phyloP scores from a whole-genome alignment of 1,284 basidiomycete genomes.

The Caloboletus firmus region DNA sequence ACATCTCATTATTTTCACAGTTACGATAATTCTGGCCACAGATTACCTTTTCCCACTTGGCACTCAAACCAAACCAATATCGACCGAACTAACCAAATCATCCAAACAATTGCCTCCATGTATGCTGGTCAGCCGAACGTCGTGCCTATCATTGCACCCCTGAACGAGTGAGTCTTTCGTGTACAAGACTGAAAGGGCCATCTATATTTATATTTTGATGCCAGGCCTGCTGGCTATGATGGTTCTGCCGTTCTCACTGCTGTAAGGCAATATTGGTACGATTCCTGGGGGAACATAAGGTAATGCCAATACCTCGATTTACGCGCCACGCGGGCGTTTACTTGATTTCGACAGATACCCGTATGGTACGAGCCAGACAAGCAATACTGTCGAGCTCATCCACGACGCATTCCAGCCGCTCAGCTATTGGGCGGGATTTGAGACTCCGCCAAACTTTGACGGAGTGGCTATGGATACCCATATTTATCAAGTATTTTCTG shows the following conservation, averaged over 20 bases:
- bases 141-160: conserved; percentile 71
- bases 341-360: conserved; percentile 48
- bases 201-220: conserved; percentile 5
- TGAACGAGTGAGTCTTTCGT: conserved; percentile 65
- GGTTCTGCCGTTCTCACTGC: conserved; percentile 54
- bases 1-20: conserved; percentile 36
- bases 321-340: neutral
- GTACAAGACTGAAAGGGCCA: neutral
- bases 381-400: conserved; percentile 68
- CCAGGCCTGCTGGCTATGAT: conserved; percentile 77
- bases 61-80: conserved; percentile 66
- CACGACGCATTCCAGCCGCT: conserved; percentile 86
- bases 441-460: conserved; percentile 55
- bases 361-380: conserved; percentile 54
- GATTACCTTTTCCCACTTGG: conserved; percentile 68
- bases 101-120: conserved; percentile 62
- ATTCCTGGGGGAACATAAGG: conserved; percentile 76
- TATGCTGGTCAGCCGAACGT: conserved; percentile 56
- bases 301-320: conserved; percentile 31
- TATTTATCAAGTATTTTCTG: conserved; percentile 79
- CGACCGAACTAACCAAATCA: conserved; percentile 66
- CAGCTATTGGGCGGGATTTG: conserved; percentile 71
- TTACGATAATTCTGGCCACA: conserved; percentile 88
- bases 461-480: conserved; percentile 85
- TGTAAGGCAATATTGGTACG: conserved; percentile 70